These are phyloP conservation scores for Luvunga scandens DNA, from an alignment of 345 rosid species.

Conservation along the genomic window DNA sequence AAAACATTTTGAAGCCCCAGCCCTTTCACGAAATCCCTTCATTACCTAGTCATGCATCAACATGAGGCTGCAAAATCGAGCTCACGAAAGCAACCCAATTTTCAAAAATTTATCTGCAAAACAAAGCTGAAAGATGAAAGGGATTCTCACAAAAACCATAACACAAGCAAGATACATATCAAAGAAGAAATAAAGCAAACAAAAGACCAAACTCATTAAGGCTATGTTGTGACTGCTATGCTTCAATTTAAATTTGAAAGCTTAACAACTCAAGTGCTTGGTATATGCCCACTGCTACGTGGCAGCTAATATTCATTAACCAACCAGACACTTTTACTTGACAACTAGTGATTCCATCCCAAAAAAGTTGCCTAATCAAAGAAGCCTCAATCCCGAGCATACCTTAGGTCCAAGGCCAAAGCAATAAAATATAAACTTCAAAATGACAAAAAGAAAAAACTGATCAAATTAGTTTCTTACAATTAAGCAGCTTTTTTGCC, in stretches of 20 bases:
- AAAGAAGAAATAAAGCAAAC: not conserved
- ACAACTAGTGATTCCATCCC: not conserved
- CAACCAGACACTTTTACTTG: not conserved
- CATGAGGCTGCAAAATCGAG: constrained; percentile 12
- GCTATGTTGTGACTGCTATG: not conserved
- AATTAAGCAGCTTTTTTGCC: not conserved
- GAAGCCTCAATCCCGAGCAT: not conserved
- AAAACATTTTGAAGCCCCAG: constrained; percentile 41
- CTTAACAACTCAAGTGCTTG: not conserved
- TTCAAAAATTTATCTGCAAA: constrained; percentile 21
- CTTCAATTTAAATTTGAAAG: not conserved
- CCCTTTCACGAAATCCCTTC: constrained; percentile 68
- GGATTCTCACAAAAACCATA: not conserved
- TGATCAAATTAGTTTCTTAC: not conserved
- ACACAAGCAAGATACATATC: not conserved
- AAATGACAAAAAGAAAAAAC: not conserved
- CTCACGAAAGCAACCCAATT: constrained; percentile 24
- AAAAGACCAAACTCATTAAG: not conserved
- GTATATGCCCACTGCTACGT: not conserved
- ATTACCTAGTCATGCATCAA: constrained; percentile 50
- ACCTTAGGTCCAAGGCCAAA: not conserved
- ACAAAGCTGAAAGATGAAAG: not conserved
- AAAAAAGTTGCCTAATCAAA: not conserved
- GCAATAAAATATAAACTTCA: not conserved
- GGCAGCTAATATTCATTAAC: not conserved